phyloP scores from a whole-genome alignment of 257 asterid genomes.

The Petrea volubilis region DNA sequence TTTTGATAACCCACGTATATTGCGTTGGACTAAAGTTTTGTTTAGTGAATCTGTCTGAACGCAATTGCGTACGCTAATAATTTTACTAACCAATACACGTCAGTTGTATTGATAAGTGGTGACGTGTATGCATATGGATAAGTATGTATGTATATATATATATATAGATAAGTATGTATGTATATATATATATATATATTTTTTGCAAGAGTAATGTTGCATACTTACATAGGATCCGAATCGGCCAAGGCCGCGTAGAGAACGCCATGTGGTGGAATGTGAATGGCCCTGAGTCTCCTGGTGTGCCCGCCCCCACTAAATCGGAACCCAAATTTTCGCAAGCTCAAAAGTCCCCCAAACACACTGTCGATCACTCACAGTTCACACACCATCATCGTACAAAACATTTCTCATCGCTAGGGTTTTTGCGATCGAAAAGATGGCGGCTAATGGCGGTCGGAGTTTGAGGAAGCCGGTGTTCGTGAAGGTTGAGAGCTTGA shows the following conservation, averaged over 20 bases:
- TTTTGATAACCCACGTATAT: too few relatives aligned
- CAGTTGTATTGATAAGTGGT: too few relatives aligned
- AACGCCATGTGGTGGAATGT: slow-evolving; percentile 14
- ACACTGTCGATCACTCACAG: neutral
- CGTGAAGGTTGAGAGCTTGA: slow-evolving; percentile 58
- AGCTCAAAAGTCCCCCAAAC: neutral
- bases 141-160: too few relatives aligned
- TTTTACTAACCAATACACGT: too few relatives aligned
- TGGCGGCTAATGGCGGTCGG: slow-evolving; percentile 40
- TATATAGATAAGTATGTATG: too few relatives aligned
- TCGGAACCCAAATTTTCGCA: slow-evolving; percentile 31
- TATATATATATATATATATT: too few relatives aligned
- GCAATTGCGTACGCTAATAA: too few relatives aligned
- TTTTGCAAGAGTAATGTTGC: too few relatives aligned
- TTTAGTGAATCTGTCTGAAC: too few relatives aligned
- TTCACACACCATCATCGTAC: neutral
- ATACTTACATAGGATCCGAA: too few relatives aligned
- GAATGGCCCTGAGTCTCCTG: slow-evolving; percentile 15
- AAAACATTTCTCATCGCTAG: slow-evolving; percentile 24
- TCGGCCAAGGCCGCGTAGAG: neutral
- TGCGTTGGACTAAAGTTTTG: too few relatives aligned
- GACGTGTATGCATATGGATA: too few relatives aligned
- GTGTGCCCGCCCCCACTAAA: slow-evolving; percentile 30
- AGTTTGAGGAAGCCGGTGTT: slow-evolving; percentile 64
- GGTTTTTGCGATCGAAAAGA: slow-evolving; percentile 24